Evolutionary conservation across 2,329 filamentous ascomycete genomes (phyloP).

Genomic region (Talaromyces marneffei): DNA sequence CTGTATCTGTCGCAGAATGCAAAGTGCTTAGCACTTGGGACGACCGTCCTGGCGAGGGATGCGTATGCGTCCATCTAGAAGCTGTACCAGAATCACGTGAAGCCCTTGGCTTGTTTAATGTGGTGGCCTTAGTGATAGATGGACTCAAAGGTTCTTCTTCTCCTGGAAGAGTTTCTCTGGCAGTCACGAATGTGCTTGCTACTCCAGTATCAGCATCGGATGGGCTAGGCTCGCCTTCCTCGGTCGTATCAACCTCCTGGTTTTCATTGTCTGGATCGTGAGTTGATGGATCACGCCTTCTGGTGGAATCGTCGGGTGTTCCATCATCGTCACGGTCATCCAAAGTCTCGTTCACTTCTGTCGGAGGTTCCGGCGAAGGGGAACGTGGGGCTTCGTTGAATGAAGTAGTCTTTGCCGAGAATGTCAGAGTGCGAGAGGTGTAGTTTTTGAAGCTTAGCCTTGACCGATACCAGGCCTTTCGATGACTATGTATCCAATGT

Average conservation of each 20-base stretch:
- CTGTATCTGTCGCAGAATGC: conserved; percentile 19
- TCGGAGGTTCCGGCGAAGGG: not conserved
- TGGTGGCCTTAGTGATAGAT: not conserved
- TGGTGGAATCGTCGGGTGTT: not conserved
- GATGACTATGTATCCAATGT: conserved; percentile 58
- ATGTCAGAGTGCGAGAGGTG: conserved; percentile 46
- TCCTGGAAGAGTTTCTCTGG: conserved; percentile 5
- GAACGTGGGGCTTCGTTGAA: conserved; percentile 3
- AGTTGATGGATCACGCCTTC: conserved; percentile 15
- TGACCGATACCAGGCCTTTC: conserved; percentile 57
- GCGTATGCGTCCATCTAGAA: not conserved
- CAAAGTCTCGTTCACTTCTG: not conserved
- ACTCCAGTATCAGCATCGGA: not conserved
- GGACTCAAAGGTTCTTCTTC: not conserved
- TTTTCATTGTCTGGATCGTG: conserved; percentile 34
- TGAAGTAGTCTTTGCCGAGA: conserved; percentile 44
- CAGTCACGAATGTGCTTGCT: conserved; percentile 14
- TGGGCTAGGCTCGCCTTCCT: conserved; percentile 23
- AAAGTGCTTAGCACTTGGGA: conserved; percentile 5
- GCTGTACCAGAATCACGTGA: not conserved
- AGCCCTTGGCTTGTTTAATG: not conserved
- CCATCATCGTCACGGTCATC: not conserved
- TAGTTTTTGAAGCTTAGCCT: conserved; percentile 42
- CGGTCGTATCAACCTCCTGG: not conserved
- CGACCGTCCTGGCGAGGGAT: not conserved